Base-by-base conservation (phyloP, 2,329 filamentous ascomycete genomes). In the Fusarium sp. region DNA sequence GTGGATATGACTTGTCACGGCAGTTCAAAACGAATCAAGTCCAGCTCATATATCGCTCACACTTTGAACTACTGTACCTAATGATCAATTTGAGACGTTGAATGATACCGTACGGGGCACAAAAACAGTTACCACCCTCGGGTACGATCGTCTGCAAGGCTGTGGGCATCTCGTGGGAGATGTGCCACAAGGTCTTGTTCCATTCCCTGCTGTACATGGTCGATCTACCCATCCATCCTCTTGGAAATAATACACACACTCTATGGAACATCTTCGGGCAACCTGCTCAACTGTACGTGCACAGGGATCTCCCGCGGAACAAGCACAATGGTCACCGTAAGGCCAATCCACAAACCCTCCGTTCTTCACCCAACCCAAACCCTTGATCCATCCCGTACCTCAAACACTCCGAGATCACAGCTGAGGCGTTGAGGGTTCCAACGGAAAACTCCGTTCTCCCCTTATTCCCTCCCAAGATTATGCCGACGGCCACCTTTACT, bases 161-260 rank as follows among this genome's bases (percentile, higher is more conserved):
- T 71, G 61, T 40, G 51, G 53, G 28, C 50, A 58, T 34, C 51
- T 64, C 55, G 61, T 70, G 57, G 58, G 65, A 57, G 71, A 74
- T 74, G 69, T 46, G 67, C 72, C 67, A 71, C 67, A 72, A 64
- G 71, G 67, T 66, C 60, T 46, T 61, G 50, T 57, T 31, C 47
- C 47, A 20, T 61, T 62, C 71, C 71, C 61, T 71, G 69, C 52
- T 65, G 66, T 62, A 69, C 65, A 72, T 74, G 70, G 72, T 59
- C 67, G 67, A 72, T 74, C 71, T 71, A 72, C 57, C 30, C 31
- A 54, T 69, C 69, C 71, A 74, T 72, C 50, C 71, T 72, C 64
- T 45, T 62, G 69, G 57, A 67, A 46, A 65, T 45, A 18, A 59
- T 45, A 23, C 23, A 23, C 23, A 23, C 23, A 23, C 23, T 3